Base-by-base conservation (phyloP, 2,329 filamentous ascomycete species). In the Chrysoporthe austroafricana region DNA sequence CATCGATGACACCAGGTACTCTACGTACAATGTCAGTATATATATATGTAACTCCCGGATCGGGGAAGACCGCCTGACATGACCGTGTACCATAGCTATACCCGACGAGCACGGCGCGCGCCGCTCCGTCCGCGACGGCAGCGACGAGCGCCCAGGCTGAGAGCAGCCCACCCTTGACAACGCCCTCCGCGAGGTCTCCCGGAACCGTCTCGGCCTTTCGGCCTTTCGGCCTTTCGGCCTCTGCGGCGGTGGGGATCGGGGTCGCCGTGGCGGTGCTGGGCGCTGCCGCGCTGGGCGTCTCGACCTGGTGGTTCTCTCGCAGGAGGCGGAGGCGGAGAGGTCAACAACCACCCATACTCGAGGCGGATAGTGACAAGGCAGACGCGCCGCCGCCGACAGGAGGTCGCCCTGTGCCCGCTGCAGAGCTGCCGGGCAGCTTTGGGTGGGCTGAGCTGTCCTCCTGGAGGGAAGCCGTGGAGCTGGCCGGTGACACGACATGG, bases 191-290 rank as follows among this genome's bases (percentile, higher is more conserved):
- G 2, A 2, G 32, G 3, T 48, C 59, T 26, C 57, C 48, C 21
- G 11, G 9, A 26, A 26, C 26, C 26, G 26, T 26, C 26, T 26
- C 26, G 26, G 26, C 26, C n/a, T n/a, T n/a, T n/a, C n/a, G n/a
- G n/a, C n/a, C n/a, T n/a, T n/a, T n/a, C 8, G 42, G 52, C n/a
- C n/a, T 66, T 8, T 66, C 65, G 14, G 18, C 58, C 2, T 52
- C 39, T 43, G 65, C 60, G 3, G 65, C 60, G 8, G 65, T 52
- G 32, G 65, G 65, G 21, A 66, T 66, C 46, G 9, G 52, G 7
- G 13, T 3, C 2, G 46, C 26, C 48, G 14, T n/a, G 21, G 21
- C 14, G 4, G 26, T 66, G 46, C 32, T 34, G 18, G 13, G 57
- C 44, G 1, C 56, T 18, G 18, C 44, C 46, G 44, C 32, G 44